Percentiles rank a stretch among this genome's conserved stretches.
Conservation (phyloP, 305 asterid species). For the Plantago lanceolata region DNA sequence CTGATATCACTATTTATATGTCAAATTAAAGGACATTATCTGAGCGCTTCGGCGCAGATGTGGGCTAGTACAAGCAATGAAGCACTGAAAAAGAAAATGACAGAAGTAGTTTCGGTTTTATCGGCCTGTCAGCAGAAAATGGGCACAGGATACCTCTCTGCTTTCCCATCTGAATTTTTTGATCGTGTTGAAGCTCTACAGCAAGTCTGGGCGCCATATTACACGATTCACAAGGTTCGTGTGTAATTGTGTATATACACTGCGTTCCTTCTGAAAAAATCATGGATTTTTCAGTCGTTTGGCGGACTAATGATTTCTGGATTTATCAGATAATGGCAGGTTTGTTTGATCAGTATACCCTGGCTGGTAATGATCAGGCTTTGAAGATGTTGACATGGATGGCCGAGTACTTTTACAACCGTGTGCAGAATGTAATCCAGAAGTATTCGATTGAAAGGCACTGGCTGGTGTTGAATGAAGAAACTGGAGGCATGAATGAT, state of each 20-base stretch:
- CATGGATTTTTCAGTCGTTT: not conserved
- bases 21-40: constrained; percentile 64
- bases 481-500: constrained; percentile 95
- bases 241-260: not conserved
- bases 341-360: constrained; percentile 75
- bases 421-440: constrained; percentile 69
- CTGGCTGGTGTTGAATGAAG: constrained; percentile 69
- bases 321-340: constrained; percentile 76
- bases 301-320: constrained; percentile 6
- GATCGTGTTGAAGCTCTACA: constrained; percentile 66
- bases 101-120: constrained; percentile 50
- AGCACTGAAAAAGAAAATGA: constrained; percentile 55
- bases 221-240: constrained; percentile 79
- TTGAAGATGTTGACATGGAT: constrained; percentile 54
- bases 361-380: constrained; percentile 61
- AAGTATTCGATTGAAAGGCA: constrained; percentile 65
- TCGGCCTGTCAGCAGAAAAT: constrained; percentile 64
- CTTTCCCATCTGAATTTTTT: constrained; percentile 67
- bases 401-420: constrained; percentile 80
- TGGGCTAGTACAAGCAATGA: constrained; percentile 85
- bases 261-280: not conserved
- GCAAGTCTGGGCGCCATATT: constrained; percentile 93
- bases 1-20: constrained; percentile 14
- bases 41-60: constrained; percentile 89
- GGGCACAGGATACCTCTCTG: constrained; percentile 84